A percentile compares a stretch with the other conserved stretches of the same genome.
These are phyloP conservation scores for Penicillium silybi DNA, from an alignment of 495 filamentous ascomycete species.

Conservation along the genomic window DNA sequence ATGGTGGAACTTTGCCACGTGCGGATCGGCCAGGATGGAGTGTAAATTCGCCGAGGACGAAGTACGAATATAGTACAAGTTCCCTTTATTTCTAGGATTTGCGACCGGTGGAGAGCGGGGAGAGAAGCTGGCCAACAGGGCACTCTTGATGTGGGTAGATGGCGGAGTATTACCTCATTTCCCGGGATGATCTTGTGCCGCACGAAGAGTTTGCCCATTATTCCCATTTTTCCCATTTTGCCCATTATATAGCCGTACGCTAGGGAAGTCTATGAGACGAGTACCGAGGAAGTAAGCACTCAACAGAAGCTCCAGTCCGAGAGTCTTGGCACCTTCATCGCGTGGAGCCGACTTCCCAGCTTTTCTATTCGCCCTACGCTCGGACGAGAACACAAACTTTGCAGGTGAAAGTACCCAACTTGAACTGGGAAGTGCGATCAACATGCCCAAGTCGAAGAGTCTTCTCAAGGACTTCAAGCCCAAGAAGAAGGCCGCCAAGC, in stretches of 20 bases:
- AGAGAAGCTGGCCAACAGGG: not conserved
- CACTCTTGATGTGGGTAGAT: not conserved
- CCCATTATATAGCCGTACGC: not conserved
- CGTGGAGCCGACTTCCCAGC: not conserved
- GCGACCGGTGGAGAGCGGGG: not conserved
- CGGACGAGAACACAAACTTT: not conserved
- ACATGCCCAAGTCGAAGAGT: constrained; percentile 52
- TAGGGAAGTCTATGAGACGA: not conserved
- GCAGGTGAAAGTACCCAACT: not conserved
- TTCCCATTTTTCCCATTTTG: too few relatives aligned
- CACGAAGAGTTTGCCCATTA: not conserved
- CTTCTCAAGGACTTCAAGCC: constrained; percentile 45
- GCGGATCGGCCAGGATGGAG: constrained; percentile 16
- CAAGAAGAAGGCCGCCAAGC: constrained; percentile 44
- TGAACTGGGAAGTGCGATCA: not conserved
- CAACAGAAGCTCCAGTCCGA: not conserved
- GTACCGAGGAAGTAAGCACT: not conserved
- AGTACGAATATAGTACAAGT: not conserved
- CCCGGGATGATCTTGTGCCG: not conserved
- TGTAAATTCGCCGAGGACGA: not conserved
- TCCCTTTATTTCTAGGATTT: not conserved
- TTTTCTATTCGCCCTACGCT: not conserved
- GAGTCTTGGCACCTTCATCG: not conserved
- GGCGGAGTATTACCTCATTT: not conserved
- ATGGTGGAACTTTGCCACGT: constrained; percentile 22